Evolutionary conservation across 345 rosid species (phyloP), one percentile per base, ranked within the genome.

Genomic region (Syzygium aqueum): DNA sequence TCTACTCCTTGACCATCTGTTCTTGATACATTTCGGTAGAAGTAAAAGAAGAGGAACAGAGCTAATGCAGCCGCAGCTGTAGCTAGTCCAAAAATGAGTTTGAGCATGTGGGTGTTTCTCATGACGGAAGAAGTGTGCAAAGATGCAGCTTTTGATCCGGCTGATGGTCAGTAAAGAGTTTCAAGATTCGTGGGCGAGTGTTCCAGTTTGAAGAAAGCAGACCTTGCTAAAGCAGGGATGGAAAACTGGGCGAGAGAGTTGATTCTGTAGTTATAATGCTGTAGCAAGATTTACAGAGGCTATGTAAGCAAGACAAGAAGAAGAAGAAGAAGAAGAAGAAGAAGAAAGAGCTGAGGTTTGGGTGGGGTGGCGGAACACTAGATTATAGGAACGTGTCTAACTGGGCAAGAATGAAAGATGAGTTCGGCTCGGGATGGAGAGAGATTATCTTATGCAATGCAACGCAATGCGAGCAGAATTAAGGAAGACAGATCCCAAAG

Each of bases 21-120:
- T 49, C 30, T 53, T 21, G 63, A 43, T 37, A 56, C 27, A 46
- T 49, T 78, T 22, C 49, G 85, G 52, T 27, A 37, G 85, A 40
- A 59, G 51, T 86, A 86, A 51, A 78, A 54, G 65, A 86, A 30
- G 43, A 83, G 53, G 10, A 86, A 84, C 30, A 86, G 77, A 51
- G 83, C 25, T 54, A 86, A 84, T 16, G 85, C 84, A 59, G 40
- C 25, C 14, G 63, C 85, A 54, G 88, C 73, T 28, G 49, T 21
- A 8, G 77, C 85, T 86, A 86, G 30, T 77, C 84, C 88, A 22
- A 86, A 51, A 28, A 80, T n/a, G 46, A 86, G 85, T 25, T 86
- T 78, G 53, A 86, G 88, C 88, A 56, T 78, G 85, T 86, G 84
- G 88, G 50, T 33, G 86, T 88, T 88, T 85, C 77, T 92, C 96